Evolutionary conservation across 306 rosid species (phyloP).

Genomic region (Quercus rubra): DNA sequence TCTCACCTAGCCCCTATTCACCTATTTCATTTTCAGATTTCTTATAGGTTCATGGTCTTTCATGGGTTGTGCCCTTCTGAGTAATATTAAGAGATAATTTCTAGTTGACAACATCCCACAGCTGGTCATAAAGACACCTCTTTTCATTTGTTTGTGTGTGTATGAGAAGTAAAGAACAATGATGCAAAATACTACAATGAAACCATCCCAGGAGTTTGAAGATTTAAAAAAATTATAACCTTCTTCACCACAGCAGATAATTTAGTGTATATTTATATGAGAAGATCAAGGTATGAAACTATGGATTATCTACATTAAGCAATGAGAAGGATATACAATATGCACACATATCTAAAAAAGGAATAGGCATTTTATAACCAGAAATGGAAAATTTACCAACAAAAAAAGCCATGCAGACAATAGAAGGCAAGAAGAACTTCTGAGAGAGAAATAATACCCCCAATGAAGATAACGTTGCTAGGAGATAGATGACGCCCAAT

Average conservation of each 20-base stretch:
- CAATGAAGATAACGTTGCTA: constrained; percentile 37
- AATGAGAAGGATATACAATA: neutral
- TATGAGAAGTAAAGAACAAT: neutral
- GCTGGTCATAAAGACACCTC: neutral
- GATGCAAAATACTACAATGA: neutral
- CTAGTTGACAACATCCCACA: neutral
- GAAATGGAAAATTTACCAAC: constrained; percentile 19
- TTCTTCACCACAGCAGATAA: neutral
- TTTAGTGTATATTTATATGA: neutral
- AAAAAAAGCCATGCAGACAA: neutral
- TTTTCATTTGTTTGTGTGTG: neutral
- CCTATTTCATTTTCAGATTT: neutral
- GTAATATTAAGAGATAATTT: neutral
- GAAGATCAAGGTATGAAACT: neutral
- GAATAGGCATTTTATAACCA: neutral
- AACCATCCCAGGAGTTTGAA: neutral
- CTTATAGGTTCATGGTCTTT: neutral
- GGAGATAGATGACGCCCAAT: constrained; percentile 44
- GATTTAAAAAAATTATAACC: neutral
- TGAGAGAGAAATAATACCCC: constrained; percentile 41
- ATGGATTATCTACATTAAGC: neutral
- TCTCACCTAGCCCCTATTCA: neutral
- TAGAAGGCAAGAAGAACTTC: constrained; percentile 4
- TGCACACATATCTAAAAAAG: neutral
- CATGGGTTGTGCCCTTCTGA: neutral